These are phyloP conservation scores for Kodamaea plutei DNA, from an alignment of 1,139 yeast species.

Conservation along the genomic window DNA sequence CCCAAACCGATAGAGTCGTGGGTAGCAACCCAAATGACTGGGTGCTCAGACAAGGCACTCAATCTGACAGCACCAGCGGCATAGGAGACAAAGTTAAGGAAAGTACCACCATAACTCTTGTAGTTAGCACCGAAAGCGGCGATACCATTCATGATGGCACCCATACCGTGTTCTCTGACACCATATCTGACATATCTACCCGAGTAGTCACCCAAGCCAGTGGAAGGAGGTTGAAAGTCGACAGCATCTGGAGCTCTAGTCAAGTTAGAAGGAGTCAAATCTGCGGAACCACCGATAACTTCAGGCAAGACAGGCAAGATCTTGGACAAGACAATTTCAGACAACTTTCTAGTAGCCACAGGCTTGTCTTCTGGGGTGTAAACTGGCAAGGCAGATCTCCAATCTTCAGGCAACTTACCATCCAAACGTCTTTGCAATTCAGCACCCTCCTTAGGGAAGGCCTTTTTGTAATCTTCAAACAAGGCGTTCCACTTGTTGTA, in stretches of 20 bases:
- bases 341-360: slow-evolving; percentile 91
- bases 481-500: slow-evolving; percentile 73
- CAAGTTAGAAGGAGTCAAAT: slow-evolving; percentile 95
- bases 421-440: slow-evolving; percentile 79
- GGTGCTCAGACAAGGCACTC: slow-evolving; percentile 90
- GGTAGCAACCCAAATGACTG: slow-evolving; percentile 96
- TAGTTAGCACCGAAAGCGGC: slow-evolving; percentile 92
- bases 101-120: slow-evolving; percentile 96
- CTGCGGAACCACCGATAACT: slow-evolving; percentile 97
- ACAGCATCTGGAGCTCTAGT: slow-evolving; percentile 82
- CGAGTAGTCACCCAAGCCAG: slow-evolving; percentile 77
- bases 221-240: slow-evolving; percentile 90
- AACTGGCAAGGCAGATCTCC: slow-evolving; percentile 76
- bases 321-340: slow-evolving; percentile 73
- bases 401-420: slow-evolving; percentile 78
- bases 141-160: slow-evolving; percentile 98
- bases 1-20: slow-evolving; percentile 99
- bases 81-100: slow-evolving; percentile 96
- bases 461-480: slow-evolving; percentile 57
- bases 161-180: slow-evolving; percentile 99
- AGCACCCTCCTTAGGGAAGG: slow-evolving; percentile 77
- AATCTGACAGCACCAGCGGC: slow-evolving; percentile 98
- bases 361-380: slow-evolving; percentile 79
- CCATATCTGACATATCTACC: slow-evolving; percentile 98
- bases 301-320: slow-evolving; percentile 75